A percentile compares a stretch with the other conserved stretches of the same genome.
phyloP scores from a whole-genome alignment of 2,329 filamentous ascomycete genomes.

The Fusarium sp. region DNA sequence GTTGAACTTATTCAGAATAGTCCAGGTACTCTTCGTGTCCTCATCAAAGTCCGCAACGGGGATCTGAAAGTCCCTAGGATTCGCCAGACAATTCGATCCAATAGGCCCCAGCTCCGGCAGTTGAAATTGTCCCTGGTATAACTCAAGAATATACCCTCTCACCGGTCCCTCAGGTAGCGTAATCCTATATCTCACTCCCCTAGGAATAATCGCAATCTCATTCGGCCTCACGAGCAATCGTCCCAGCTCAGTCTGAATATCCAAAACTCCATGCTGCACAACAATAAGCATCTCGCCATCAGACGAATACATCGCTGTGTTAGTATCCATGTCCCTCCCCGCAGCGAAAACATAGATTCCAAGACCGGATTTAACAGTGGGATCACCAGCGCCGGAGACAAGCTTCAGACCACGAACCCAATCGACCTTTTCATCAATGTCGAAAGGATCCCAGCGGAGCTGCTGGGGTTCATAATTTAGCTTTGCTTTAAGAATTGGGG shows the following conservation, averaged over 20 bases:
- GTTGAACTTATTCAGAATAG: constrained; percentile 71
- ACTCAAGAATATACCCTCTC: constrained; percentile 78
- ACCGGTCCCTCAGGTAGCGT: constrained; percentile 67
- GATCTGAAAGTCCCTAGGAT: constrained; percentile 77
- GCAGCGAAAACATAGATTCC: constrained; percentile 85
- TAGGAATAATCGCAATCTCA: constrained; percentile 79
- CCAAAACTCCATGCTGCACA: constrained; percentile 76
- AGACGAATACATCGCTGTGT: constrained; percentile 82
- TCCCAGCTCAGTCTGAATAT: constrained; percentile 82
- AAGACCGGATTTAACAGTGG: constrained; percentile 80
- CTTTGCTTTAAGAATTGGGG: constrained; percentile 34
- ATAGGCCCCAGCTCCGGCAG: constrained; percentile 79
- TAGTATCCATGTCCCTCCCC: constrained; percentile 76
- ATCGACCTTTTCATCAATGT: constrained; percentile 69
- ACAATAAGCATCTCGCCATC: constrained; percentile 84
- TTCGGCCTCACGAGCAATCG: constrained; percentile 77
- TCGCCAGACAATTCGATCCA: constrained; percentile 77
- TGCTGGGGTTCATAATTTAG: constrained; percentile 71
- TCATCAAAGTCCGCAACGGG: constrained; percentile 75
- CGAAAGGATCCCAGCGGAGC: constrained; percentile 83
- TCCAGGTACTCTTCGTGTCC: constrained; percentile 60
- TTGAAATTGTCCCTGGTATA: constrained; percentile 76
- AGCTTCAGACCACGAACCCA: constrained; percentile 70
- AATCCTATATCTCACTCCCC: constrained; percentile 78
- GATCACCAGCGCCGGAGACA: constrained; percentile 82